Evolutionary conservation across 257 asterid genomes (phyloP).

Genomic region (Primulina huaijiensis): DNA sequence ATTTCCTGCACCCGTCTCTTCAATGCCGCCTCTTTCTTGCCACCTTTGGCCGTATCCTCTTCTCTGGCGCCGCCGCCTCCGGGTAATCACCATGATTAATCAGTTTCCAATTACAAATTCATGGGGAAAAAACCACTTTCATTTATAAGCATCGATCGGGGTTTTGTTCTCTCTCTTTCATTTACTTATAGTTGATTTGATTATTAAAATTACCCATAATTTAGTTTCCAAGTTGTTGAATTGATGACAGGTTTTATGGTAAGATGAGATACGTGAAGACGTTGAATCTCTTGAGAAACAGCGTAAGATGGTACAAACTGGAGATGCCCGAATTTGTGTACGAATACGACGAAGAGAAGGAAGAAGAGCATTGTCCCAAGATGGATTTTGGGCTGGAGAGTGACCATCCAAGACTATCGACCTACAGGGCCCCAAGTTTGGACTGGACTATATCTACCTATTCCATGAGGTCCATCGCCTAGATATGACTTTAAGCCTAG

Average conservation of each 20-base stretch:
- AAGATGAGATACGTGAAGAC: conserved; percentile 62
- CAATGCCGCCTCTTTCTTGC: conserved; percentile 81
- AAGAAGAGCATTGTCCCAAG: conserved; percentile 47
- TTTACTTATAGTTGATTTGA: too few relatives aligned
- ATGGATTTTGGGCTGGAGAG: conserved; percentile 74
- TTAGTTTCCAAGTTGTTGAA: background rate
- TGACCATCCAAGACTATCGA: conserved; percentile 55
- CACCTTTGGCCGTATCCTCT: conserved; percentile 62
- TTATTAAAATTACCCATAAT: too few relatives aligned
- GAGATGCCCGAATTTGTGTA: conserved; percentile 78
- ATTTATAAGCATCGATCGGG: too few relatives aligned
- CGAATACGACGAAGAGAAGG: conserved; percentile 52
- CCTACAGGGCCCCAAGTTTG: conserved; percentile 21
- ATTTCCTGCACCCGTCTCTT: conserved; percentile 74
- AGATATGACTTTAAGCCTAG: conserved; percentile 22
- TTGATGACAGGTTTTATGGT: conserved; percentile 44
- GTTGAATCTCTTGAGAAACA: conserved; percentile 68
- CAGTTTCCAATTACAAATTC: too few relatives aligned
- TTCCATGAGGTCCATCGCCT: conserved; percentile 81
- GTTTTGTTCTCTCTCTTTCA: too few relatives aligned
- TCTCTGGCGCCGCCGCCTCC: conserved; percentile 37
- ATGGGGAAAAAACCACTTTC: too few relatives aligned
- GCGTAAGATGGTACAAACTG: conserved; percentile 48
- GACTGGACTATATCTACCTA: conserved; percentile 51
- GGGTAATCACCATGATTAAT: conserved; percentile 31